Evolutionary conservation across 306 rosid species (phyloP).

Genomic region (Castanopsis chinensis): DNA sequence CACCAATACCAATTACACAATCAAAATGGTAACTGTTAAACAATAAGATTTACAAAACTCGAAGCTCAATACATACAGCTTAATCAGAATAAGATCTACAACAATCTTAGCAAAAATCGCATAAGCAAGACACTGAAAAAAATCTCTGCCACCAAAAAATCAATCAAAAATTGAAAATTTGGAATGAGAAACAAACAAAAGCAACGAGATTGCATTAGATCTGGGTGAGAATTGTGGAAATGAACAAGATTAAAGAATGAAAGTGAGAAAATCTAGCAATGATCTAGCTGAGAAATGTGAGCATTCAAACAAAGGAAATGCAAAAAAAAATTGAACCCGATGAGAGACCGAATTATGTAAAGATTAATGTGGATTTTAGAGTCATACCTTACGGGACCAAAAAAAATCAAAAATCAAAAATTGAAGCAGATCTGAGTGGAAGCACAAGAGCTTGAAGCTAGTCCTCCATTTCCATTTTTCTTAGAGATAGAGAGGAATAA

Average conservation of each 20-base stretch:
- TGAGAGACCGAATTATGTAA: neutral
- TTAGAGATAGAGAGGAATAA: neutral
- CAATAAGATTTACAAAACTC: neutral
- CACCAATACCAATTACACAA: neutral
- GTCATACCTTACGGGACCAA: constrained; percentile 26
- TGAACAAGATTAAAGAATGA: neutral
- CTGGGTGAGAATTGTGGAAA: neutral
- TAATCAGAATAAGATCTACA: neutral
- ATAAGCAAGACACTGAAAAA: neutral
- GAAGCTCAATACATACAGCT: neutral
- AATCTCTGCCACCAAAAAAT: neutral
- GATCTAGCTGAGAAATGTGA: neutral
- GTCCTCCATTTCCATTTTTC: constrained; percentile 6
- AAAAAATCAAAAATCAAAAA: neutral
- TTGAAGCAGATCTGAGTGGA: constrained; percentile 30
- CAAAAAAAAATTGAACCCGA: neutral
- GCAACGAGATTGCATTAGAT: neutral
- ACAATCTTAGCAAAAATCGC: neutral
- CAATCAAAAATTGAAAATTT: neutral
- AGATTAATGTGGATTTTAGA: neutral
- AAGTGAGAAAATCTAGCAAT: neutral
- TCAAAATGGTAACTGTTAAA: neutral
- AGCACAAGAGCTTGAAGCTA: neutral
- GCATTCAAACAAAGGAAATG: neutral
- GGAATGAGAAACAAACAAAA: neutral